Percentiles rank a stretch among this genome's conserved stretches.
Evolutionary conservation across 1,284 basidiomycete species (phyloP).

Genomic region (Jaminaea rosea): DNA sequence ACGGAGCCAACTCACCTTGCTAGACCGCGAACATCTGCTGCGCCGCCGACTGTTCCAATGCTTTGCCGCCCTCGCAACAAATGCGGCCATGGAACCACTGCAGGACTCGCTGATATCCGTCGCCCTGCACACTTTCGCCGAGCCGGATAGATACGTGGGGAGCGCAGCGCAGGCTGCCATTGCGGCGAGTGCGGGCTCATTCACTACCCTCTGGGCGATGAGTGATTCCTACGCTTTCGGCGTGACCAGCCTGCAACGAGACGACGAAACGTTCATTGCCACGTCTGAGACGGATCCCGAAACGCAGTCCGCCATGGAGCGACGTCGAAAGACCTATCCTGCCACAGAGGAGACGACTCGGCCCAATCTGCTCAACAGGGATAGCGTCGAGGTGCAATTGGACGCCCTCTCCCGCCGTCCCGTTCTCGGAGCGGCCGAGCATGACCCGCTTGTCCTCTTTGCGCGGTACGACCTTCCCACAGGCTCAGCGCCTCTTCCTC

Average conservation of each 20-base stretch:
- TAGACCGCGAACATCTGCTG: conserved; percentile 72
- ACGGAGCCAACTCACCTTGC: conserved; percentile 55
- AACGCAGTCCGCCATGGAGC: no score
- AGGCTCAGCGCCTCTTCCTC: conserved; percentile 64
- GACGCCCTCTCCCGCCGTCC: conserved; percentile 70
- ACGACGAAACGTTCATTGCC: conserved; percentile 22
- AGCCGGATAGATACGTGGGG: conserved; percentile 60
- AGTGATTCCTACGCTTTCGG: conserved; percentile 87
- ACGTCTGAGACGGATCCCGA: neutral
- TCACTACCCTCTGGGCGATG: conserved; percentile 76
- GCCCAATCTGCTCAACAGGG: conserved; percentile 63
- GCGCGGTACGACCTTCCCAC: conserved; percentile 7
- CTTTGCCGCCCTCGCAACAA: conserved; percentile 70
- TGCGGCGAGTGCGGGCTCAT: conserved; percentile 72
- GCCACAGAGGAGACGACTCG: conserved; percentile 40
- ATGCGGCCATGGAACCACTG: conserved; percentile 66
- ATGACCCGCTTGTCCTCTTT: conserved; percentile 72
- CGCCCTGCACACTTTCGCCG: conserved; percentile 73
- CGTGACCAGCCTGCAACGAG: conserved; percentile 60
- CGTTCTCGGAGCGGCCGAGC: conserved; percentile 72
- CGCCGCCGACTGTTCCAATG: conserved; percentile 80
- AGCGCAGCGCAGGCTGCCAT: conserved; percentile 87
- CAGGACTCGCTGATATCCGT: conserved; percentile 75
- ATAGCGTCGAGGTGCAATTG: conserved; percentile 65
- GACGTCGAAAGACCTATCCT: neutral